Percentiles rank a stretch among this genome's conserved stretches.
Evolutionary conservation across 371 early-diverging fungal species (phyloP).

Genomic region (Mucor velutinosus): DNA sequence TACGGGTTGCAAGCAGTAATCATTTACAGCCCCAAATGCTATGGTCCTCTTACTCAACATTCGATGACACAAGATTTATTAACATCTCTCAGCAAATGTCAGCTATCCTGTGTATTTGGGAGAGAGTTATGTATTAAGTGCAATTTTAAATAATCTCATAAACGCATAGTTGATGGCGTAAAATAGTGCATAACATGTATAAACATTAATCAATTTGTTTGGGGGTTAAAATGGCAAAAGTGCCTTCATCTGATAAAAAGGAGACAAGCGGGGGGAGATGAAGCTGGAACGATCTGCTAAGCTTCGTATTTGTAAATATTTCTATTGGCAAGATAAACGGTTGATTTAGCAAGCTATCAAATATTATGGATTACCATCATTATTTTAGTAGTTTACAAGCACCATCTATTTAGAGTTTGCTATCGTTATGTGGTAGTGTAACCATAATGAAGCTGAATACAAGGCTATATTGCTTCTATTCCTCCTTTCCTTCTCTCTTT

Average conservation of each 20-base stretch:
- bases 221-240: neutral
- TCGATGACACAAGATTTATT: neutral
- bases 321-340: neutral
- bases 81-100: neutral
- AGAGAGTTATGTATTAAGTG: neutral
- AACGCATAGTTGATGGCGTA: neutral
- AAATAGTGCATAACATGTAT: neutral
- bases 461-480: slow-evolving; percentile 2
- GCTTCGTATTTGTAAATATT: neutral
- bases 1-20: neutral
- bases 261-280: neutral
- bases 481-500: neutral
- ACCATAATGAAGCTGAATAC: slow-evolving; percentile 1
- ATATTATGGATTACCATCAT: neutral
- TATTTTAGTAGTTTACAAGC: neutral
- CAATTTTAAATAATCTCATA: neutral
- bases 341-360: neutral
- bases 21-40: neutral
- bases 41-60: neutral
- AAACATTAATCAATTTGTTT: neutral
- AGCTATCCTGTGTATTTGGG: neutral
- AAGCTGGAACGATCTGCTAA: neutral
- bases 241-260: neutral
- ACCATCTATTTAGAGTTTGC: neutral
- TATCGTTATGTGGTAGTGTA: neutral